Percentiles rank a stretch among this genome's conserved stretches.
These are phyloP conservation scores for Colletotrichum agaves DNA, from an alignment of 2,329 filamentous ascomycete genomes.

Conservation along the genomic window DNA sequence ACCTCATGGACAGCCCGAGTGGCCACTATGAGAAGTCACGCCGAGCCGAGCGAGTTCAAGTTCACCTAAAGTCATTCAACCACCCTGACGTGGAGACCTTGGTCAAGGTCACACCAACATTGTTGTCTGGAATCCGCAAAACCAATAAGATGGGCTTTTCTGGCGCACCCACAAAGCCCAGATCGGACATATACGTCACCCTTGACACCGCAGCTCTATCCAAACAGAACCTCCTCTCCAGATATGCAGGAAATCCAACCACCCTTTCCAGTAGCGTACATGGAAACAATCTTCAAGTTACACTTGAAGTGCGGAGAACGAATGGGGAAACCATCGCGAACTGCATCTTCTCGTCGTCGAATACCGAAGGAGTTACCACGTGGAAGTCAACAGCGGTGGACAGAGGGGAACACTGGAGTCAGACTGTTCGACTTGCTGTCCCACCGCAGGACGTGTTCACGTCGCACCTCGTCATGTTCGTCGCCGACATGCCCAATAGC, in stretches of 20 bases:
- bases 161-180: conserved; percentile 84
- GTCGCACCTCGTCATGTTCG: conserved; percentile 88
- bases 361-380: conserved; percentile 79
- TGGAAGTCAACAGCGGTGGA: conserved; percentile 89
- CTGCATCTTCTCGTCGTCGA: conserved; percentile 89
- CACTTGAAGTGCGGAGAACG: conserved; percentile 84
- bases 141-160: conserved; percentile 94
- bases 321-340: conserved; percentile 85
- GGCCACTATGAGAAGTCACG: conserved; percentile 79
- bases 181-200: conserved; percentile 96
- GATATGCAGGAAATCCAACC: conserved; percentile 78
- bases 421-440: conserved; percentile 85
- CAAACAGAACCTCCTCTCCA: conserved; percentile 76
- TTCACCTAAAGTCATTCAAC: conserved; percentile 82
- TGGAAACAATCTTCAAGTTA: conserved; percentile 84
- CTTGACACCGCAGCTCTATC: conserved; percentile 82
- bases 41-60: conserved; percentile 79
- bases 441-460: conserved; percentile 82
- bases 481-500: conserved; percentile 86
- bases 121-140: conserved; percentile 82
- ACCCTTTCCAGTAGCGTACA: conserved; percentile 70
- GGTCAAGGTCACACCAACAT: conserved; percentile 86
- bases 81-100: conserved; percentile 81
- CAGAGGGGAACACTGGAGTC: conserved; percentile 84
- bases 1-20: conserved; percentile 78